Percentiles rank a stretch among this genome's conserved stretches.
These are phyloP conservation scores for Globisporangium cylindrosporum DNA, from an alignment of 352 stramenopile species.

Conservation along the genomic window DNA sequence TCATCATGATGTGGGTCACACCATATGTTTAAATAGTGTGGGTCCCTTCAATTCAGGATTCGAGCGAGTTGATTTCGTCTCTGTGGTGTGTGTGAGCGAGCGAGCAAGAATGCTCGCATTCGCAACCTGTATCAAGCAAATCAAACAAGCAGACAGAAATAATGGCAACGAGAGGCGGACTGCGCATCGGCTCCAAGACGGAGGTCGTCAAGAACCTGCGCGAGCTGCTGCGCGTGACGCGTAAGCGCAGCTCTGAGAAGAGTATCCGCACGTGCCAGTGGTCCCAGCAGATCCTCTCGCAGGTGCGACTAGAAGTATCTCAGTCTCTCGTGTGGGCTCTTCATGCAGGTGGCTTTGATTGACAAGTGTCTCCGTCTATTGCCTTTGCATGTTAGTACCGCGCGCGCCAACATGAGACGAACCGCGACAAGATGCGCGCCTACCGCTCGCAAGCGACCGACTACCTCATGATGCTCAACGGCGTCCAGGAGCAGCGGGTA, in stretches of 20 bases:
- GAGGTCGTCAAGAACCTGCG: constrained; percentile 80
- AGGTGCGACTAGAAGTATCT: constrained; percentile 33
- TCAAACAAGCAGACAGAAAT: constrained; percentile 18
- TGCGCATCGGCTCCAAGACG: constrained; percentile 79
- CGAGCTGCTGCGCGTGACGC: constrained; percentile 62
- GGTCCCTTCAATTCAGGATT: not conserved
- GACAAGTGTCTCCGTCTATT: not conserved
- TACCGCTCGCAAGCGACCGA: constrained; percentile 72
- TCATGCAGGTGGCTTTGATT: not conserved
- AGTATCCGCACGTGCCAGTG: constrained; percentile 57
- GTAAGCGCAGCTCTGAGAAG: constrained; percentile 49
- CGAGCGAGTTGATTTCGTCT: not conserved
- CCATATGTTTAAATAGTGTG: not conserved
- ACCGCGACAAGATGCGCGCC: constrained; percentile 65
- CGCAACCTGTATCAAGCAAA: not conserved
- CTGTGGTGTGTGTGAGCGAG: not conserved
- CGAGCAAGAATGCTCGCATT: not conserved
- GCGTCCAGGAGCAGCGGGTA: constrained; percentile 77
- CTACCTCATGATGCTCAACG: constrained; percentile 63
- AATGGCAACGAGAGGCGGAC: constrained; percentile 52
- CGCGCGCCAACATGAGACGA: constrained; percentile 63
- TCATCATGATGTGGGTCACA: not conserved
- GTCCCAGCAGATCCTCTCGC: constrained; percentile 66
- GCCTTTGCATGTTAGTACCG: constrained; percentile 47
- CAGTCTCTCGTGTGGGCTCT: not conserved